A percentile compares a stretch with the other conserved stretches of the same genome.
Conservation (phyloP, 2,329 filamentous ascomycete genomes). For the Gaeumannomyces sp. region DNA sequence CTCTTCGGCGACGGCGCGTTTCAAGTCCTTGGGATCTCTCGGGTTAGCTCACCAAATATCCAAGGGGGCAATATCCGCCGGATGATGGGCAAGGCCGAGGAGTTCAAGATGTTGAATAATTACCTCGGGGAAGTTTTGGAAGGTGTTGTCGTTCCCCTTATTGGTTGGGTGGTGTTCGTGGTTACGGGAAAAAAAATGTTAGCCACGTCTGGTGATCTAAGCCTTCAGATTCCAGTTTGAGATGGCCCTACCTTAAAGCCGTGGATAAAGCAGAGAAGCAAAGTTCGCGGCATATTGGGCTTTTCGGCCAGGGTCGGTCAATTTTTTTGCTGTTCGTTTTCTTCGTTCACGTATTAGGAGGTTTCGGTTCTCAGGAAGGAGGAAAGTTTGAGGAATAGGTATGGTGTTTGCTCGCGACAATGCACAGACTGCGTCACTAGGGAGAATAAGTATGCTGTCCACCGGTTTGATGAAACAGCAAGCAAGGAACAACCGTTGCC, state of each 20-base stretch:
- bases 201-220: neutral
- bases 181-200: no score
- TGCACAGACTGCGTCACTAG: neutral
- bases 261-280: conserved; percentile 79
- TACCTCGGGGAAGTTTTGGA: conserved; percentile 56
- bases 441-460: no score
- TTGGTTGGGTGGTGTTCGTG: neutral
- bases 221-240: neutral
- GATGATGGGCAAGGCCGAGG: no score
- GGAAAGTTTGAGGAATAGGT: no score
- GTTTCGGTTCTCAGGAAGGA: no score
- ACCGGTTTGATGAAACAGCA: neutral
- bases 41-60: neutral
- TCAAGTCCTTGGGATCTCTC: conserved; percentile 40
- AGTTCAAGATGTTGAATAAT: conserved; percentile 4
- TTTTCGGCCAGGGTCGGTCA: neutral
- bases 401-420: no score
- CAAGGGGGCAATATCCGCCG: no score
- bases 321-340: neutral
- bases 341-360: neutral
- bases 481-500: neutral
- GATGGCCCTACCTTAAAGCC: conserved; percentile 63
- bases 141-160: conserved; percentile 65
- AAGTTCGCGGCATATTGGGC: conserved; percentile 64
- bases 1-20: conserved; percentile 49